A percentile compares a stretch with the other conserved stretches of the same genome.
These are phyloP conservation scores for Neurospora sp. DNA, from an alignment of 495 filamentous ascomycete genomes.

Conservation along the genomic window DNA sequence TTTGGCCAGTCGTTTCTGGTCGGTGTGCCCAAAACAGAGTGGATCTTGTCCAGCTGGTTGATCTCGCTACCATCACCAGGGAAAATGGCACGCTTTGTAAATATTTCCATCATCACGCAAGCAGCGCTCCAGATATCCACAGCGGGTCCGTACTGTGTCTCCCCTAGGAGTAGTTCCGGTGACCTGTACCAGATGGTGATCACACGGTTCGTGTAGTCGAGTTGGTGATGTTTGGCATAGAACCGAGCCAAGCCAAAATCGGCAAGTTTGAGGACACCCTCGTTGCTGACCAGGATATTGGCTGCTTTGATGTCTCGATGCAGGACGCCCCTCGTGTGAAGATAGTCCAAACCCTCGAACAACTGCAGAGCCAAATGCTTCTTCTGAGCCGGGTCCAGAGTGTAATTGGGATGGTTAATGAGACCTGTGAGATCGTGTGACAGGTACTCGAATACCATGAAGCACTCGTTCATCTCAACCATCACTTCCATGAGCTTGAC, in stretches of 20 bases:
- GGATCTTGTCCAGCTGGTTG: conserved; percentile 92
- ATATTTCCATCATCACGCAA: conserved; percentile 94
- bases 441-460: conserved; percentile 99
- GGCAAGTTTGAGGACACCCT: conserved; percentile 81
- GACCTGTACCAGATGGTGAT: conserved; percentile 97
- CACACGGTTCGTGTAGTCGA: conserved; percentile 98
- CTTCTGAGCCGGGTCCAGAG: conserved; percentile 75
- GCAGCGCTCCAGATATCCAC: conserved; percentile 98
- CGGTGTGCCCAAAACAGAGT: conserved; percentile 85
- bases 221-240: conserved; percentile 80
- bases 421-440: conserved; percentile 68
- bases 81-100: conserved; percentile 90
- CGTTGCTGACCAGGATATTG: conserved; percentile 87
- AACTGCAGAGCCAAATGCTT: conserved; percentile 91
- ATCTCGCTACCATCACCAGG: conserved; percentile 91
- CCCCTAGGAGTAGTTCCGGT: conserved; percentile 86
- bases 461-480: conserved; percentile 97
- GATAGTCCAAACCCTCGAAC: conserved; percentile 88
- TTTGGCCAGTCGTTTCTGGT: conserved; percentile 76
- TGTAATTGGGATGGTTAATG: conserved; percentile 90
- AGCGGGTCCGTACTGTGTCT: conserved; percentile 87
- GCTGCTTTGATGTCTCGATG: conserved; percentile 94
- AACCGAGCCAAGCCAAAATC: conserved; percentile 98
- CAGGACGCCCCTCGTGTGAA: conserved; percentile 85
- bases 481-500: conserved; percentile 89